Percentiles rank a stretch among this genome's conserved stretches.
These are phyloP conservation scores for Ustilago sp. DNA, from an alignment of 1,284 basidiomycete species.

Conservation along the genomic window DNA sequence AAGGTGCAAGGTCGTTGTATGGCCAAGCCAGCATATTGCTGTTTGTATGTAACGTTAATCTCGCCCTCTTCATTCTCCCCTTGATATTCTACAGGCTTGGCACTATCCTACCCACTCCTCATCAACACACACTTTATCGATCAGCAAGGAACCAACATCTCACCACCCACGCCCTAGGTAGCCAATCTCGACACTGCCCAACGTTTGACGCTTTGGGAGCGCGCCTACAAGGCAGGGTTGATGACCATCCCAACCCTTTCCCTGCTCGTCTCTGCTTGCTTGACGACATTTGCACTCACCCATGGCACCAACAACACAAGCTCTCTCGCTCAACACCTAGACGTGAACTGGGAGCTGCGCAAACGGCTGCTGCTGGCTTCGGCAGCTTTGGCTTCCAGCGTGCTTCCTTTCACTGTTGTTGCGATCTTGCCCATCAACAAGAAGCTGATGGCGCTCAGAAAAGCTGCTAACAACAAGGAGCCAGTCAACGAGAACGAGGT, in stretches of 20 bases:
- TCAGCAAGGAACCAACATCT: constrained; percentile 34
- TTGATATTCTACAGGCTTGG: constrained; percentile 15
- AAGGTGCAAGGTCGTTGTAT: background rate
- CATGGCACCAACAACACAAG: constrained; percentile 11
- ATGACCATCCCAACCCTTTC: constrained; percentile 22
- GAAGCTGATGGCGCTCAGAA: constrained; percentile 29
- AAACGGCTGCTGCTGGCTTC: constrained; percentile 27
- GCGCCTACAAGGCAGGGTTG: constrained; percentile 29
- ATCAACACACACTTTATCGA: constrained; percentile 38
- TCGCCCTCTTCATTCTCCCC: background rate
- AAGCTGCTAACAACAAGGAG: constrained; percentile 32
- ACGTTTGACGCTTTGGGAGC: constrained; percentile 41
- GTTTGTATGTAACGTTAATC: background rate
- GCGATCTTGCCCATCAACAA: constrained; percentile 33
- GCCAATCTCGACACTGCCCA: constrained; percentile 40
- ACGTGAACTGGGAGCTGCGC: constrained; percentile 20
- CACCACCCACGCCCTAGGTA: constrained; percentile 18
- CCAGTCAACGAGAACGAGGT: constrained; percentile 18
- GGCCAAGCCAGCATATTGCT: background rate
- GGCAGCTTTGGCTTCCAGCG: constrained; percentile 21
- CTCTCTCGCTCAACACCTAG: constrained; percentile 12
- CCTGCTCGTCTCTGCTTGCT: constrained; percentile 12
- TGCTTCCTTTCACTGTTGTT: constrained; percentile 26
- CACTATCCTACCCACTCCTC: constrained; percentile 29
- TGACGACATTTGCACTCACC: constrained; percentile 22